Conservation (phyloP, 768 basidiomycete genomes). For the Fomitopsis serialis region DNA sequence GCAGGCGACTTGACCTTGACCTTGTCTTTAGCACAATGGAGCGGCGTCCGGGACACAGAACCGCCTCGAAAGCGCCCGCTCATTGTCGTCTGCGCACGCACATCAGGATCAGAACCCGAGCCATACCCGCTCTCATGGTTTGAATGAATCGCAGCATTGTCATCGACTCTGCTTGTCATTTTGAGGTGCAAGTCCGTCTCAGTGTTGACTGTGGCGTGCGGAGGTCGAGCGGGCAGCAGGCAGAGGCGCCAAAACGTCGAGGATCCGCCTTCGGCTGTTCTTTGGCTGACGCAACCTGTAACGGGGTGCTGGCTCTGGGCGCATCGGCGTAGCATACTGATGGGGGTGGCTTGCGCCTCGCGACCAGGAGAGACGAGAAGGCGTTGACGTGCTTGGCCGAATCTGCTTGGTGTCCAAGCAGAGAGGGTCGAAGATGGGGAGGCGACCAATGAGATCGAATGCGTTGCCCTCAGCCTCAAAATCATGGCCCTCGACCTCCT, state of each 20-base stretch:
- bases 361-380: constrained; percentile 16
- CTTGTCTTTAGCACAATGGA: constrained; percentile 11
- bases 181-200: constrained; percentile 46
- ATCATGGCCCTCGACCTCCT: too few species aligned
- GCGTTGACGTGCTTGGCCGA: constrained; percentile 27
- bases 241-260: constrained; percentile 41
- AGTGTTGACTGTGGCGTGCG: constrained; percentile 46
- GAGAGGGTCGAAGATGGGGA: too few species aligned
- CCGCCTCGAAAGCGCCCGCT: constrained; percentile 11
- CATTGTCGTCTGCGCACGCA: constrained; percentile 34
- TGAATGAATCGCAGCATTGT: constrained; percentile 47
- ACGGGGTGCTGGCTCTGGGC: constrained; percentile 37
- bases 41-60: constrained; percentile 9
- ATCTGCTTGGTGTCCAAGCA: too few species aligned
- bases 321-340: constrained; percentile 52
- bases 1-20: constrained; percentile 14
- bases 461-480: too few species aligned
- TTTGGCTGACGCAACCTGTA: constrained; percentile 29
- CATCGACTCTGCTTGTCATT: constrained; percentile 58
- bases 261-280: constrained; percentile 6
- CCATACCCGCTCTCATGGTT: constrained; percentile 45
- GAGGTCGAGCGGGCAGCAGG: constrained; percentile 40
- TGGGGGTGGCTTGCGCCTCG: constrained; percentile 59
- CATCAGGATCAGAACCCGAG: constrained; percentile 49
- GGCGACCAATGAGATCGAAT: too few species aligned